Conservation (phyloP, 148 eudicot species). For the Cornus kousa region DNA sequence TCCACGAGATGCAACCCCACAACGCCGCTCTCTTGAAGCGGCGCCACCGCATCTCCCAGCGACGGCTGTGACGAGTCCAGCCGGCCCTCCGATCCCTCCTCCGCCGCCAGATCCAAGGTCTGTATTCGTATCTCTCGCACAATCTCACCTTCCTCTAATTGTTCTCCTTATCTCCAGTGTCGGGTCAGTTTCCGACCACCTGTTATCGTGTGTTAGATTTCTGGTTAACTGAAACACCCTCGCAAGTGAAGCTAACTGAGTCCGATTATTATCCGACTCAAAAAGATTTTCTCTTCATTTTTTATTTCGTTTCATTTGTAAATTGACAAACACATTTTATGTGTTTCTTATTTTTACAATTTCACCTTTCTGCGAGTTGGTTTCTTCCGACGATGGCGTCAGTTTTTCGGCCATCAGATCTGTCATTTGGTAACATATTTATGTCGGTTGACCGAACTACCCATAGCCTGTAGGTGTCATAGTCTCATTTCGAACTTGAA, state of each 20-base stretch:
- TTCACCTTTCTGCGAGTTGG: neutral
- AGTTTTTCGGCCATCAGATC: constrained; percentile 11
- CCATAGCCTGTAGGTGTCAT: neutral
- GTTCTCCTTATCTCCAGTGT: neutral
- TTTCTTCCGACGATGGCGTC: neutral
- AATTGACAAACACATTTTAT: too few relatives aligned
- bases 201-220: neutral
- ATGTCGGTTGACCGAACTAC: neutral
- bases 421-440: neutral
- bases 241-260: neutral
- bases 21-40: too few relatives aligned
- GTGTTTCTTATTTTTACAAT: neutral
- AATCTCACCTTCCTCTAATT: neutral
- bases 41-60: constrained; percentile 24
- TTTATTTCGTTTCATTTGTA: too few relatives aligned
- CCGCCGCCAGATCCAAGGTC: constrained; percentile 37
- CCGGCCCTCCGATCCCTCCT: neutral
- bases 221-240: neutral
- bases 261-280: neutral
- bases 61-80: constrained; percentile 37
- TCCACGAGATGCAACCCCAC: constrained; percentile 40
- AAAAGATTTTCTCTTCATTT: too few relatives aligned
- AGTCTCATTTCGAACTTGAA: neutral
- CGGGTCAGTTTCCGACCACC: neutral
- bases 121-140: neutral